Evolutionary conservation across 805 yeast genomes (phyloP).

Genomic region (Kazachstania africana): DNA sequence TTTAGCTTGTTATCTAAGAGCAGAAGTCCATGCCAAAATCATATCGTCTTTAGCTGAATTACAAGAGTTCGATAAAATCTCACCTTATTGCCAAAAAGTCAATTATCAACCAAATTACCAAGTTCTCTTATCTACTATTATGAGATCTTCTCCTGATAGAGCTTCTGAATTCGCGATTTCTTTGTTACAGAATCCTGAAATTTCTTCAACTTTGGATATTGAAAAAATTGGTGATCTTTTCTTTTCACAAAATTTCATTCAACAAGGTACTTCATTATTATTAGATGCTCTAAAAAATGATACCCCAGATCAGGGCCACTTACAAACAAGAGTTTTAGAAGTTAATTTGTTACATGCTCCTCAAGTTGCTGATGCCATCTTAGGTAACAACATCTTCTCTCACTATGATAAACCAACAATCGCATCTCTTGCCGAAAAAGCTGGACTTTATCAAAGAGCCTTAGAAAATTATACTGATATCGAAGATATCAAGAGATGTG

Average conservation of each 20-base stretch:
- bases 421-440: slow-evolving; percentile 87
- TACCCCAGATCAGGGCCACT: slow-evolving; percentile 86
- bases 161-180: slow-evolving; percentile 95
- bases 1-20: slow-evolving; percentile 78
- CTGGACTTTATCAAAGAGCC: slow-evolving; percentile 93
- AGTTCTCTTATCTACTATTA: slow-evolving; percentile 77
- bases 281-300: slow-evolving; percentile 92
- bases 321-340: slow-evolving; percentile 90
- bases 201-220: slow-evolving; percentile 52
- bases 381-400: slow-evolving; percentile 90
- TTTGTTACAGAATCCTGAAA: slow-evolving; percentile 53
- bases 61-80: slow-evolving; percentile 90
- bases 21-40: slow-evolving; percentile 77
- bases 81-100: slow-evolving; percentile 87
- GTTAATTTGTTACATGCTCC: slow-evolving; percentile 93
- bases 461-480: slow-evolving; percentile 91
- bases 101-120: slow-evolving; percentile 84
- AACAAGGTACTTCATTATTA: slow-evolving; percentile 95
- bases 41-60: slow-evolving; percentile 86
- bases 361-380: slow-evolving; percentile 97
- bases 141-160: slow-evolving; percentile 91
- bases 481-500: slow-evolving; percentile 89
- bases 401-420: slow-evolving; percentile 91
- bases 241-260: slow-evolving; percentile 86
- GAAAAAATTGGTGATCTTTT: slow-evolving; percentile 88